A percentile compares a stretch with the other conserved stretches of the same genome.
Conservation (phyloP, 306 rosid genomes). For the Ziziphus jujuba region DNA sequence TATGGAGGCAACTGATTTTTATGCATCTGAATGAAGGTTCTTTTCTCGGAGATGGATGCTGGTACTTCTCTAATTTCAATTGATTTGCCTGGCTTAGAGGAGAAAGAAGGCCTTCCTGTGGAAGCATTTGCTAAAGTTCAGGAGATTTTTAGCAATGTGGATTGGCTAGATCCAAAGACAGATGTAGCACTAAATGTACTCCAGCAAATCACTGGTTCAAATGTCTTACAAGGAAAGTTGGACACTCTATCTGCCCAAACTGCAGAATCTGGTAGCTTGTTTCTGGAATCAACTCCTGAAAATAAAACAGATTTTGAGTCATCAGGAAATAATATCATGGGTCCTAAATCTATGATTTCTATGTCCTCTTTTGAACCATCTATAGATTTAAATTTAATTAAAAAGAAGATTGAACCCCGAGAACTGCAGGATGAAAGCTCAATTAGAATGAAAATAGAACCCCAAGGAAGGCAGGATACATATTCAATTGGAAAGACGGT, state of each 20-base stretch:
- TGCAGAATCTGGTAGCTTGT: slow-evolving; percentile 32
- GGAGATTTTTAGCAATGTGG: slow-evolving; percentile 82
- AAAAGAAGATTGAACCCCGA: slow-evolving; percentile 26
- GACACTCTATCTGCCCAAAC: slow-evolving; percentile 35
- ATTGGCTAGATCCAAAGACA: slow-evolving; percentile 76
- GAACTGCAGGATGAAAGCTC: slow-evolving; percentile 16
- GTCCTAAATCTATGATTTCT: slow-evolving; percentile 29
- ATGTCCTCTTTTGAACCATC: slow-evolving; percentile 23
- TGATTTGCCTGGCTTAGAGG: slow-evolving; percentile 70
- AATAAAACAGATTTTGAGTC: slow-evolving; percentile 34
- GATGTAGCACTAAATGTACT: slow-evolving; percentile 60
- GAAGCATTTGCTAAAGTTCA: slow-evolving; percentile 93
- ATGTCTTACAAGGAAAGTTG: slow-evolving; percentile 45
- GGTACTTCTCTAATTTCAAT: slow-evolving; percentile 56
- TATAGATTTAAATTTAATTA: slow-evolving; percentile 20
- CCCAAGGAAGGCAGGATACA: too few relatives aligned
- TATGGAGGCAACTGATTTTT: slow-evolving; percentile 24
- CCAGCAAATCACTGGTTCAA: slow-evolving; percentile 60
- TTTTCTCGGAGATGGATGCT: slow-evolving; percentile 94
- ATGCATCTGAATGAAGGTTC: slow-evolving; percentile 63
- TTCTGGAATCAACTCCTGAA: slow-evolving; percentile 42
- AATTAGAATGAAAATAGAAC: too few relatives aligned
- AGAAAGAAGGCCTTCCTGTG: slow-evolving; percentile 86
- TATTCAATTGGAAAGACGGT: too few relatives aligned
- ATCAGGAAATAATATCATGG: slow-evolving; percentile 29